phyloP scores from a whole-genome alignment of 208 protist genomes.

The Endotrypanum monterogeii region DNA sequence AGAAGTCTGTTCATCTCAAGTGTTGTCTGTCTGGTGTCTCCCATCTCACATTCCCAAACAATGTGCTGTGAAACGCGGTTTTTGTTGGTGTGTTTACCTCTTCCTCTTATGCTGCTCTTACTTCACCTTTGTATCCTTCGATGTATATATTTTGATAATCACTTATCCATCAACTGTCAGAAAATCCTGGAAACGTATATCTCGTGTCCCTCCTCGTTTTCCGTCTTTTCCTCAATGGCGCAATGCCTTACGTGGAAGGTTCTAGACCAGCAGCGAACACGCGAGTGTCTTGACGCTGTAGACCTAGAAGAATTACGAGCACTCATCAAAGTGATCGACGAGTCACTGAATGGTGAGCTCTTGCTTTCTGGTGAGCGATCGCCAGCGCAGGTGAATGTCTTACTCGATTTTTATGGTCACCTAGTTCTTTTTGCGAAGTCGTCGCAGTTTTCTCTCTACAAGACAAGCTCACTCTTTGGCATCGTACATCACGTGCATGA shows the following conservation, averaged over 20 bases:
- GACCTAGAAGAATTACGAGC: constrained; percentile 56
- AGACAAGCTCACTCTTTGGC: constrained; percentile 81
- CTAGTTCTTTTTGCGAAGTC: constrained; percentile 80
- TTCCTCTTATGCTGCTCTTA: too few species aligned
- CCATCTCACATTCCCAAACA: too few species aligned
- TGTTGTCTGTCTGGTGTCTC: too few species aligned
- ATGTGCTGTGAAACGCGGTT: too few species aligned
- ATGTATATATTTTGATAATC: too few species aligned
- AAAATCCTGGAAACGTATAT: background rate
- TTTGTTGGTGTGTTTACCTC: too few species aligned
- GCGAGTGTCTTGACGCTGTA: constrained; percentile 49
- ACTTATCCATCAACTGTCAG: too few species aligned
- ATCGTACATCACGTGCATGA: constrained; percentile 74
- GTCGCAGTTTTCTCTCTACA: constrained; percentile 62
- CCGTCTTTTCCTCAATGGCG: constrained; percentile 16
- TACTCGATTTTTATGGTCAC: constrained; percentile 84
- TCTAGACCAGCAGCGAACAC: constrained; percentile 50
- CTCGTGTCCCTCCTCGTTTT: background rate
- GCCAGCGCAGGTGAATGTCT: constrained; percentile 47
- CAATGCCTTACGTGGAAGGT: constrained; percentile 69
- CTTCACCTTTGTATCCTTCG: too few species aligned
- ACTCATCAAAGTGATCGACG: constrained; percentile 45
- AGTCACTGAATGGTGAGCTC: constrained; percentile 29
- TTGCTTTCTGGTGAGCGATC: constrained; percentile 26
- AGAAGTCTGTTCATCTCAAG: too few species aligned